Conservation (phyloP, 108 stramenopile genomes). For the Pseudonitzschia pungens region DNA sequence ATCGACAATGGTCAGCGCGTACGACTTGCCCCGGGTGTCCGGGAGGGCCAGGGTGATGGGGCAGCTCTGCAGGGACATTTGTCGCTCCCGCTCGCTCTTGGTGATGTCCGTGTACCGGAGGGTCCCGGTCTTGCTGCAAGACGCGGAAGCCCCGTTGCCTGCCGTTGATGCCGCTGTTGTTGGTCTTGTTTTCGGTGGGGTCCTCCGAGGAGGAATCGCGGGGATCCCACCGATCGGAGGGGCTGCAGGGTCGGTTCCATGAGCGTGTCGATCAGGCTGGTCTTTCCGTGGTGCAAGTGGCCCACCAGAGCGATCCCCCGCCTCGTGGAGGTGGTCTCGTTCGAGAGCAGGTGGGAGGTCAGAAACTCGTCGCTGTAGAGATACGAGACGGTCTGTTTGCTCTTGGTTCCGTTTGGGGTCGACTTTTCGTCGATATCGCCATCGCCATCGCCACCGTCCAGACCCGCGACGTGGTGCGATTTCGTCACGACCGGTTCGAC, state of each 20-base stretch:
- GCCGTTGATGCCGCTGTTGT: background rate
- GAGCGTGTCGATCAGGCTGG: constrained; percentile 83
- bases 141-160: too few species aligned
- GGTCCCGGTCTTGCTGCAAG: constrained; percentile 36
- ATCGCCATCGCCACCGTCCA: background rate
- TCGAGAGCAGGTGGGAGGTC: constrained; percentile 53
- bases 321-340: constrained; percentile 68
- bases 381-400: constrained; percentile 31
- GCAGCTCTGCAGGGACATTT: constrained; percentile 88
- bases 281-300: constrained; percentile 96
- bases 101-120: constrained; percentile 86
- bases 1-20: constrained; percentile 87
- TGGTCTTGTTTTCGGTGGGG: constrained; percentile 40
- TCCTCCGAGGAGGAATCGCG: constrained; percentile 30
- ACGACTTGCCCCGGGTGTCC: constrained; percentile 89
- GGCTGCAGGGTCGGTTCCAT: constrained; percentile 65
- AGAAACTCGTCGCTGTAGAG: constrained; percentile 63
- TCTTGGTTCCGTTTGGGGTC: background rate
- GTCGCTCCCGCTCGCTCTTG: constrained; percentile 91
- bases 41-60: constrained; percentile 84
- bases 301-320: constrained; percentile 92
- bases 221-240: constrained; percentile 29
- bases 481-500: constrained; percentile 88
- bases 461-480: constrained; percentile 25
- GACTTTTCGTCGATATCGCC: background rate